phyloP scores from a whole-genome alignment of 208 protist species.

The Trypanosoma vivax region DNA sequence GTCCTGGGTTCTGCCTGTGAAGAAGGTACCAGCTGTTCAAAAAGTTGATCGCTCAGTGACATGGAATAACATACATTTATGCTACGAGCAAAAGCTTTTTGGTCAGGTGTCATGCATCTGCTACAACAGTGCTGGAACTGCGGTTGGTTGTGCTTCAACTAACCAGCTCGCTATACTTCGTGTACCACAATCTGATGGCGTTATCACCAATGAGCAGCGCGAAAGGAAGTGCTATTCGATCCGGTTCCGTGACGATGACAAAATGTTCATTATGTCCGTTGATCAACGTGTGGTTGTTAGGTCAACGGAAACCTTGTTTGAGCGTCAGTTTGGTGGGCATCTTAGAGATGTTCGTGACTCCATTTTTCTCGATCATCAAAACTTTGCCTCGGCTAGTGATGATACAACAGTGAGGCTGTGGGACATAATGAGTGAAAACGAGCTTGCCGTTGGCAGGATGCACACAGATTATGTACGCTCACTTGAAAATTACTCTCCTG shows the following conservation, averaged over 20 bases:
- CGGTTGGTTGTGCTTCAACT: slow-evolving; percentile 63
- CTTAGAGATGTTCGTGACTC: slow-evolving; percentile 65
- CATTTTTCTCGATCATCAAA: slow-evolving; percentile 64
- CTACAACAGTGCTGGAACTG: slow-evolving; percentile 55
- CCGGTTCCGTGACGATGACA: slow-evolving; percentile 74
- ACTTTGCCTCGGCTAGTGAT: slow-evolving; percentile 78
- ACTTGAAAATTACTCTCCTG: slow-evolving; percentile 47
- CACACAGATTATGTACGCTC: slow-evolving; percentile 84
- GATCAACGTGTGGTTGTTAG: slow-evolving; percentile 71
- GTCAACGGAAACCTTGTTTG: slow-evolving; percentile 79
- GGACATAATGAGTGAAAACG: slow-evolving; percentile 64
- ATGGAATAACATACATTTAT: slow-evolving; percentile 72
- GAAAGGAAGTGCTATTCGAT: slow-evolving; percentile 70
- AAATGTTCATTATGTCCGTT: slow-evolving; percentile 66
- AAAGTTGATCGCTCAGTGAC: slow-evolving; percentile 49
- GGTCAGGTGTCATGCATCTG: slow-evolving; percentile 59
- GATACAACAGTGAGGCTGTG: slow-evolving; percentile 81
- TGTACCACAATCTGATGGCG: slow-evolving; percentile 67
- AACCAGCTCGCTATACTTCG: slow-evolving; percentile 77
- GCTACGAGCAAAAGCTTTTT: slow-evolving; percentile 85
- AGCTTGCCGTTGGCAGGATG: slow-evolving; percentile 32
- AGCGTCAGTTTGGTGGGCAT: slow-evolving; percentile 72
- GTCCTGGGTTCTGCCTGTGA: slow-evolving; percentile 64
- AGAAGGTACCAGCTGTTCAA: slow-evolving; percentile 35
- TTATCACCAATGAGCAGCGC: slow-evolving; percentile 75